Evolutionary conservation across 805 yeast species (phyloP), one percentile per base, ranked within the genome.

Genomic region (Alloascoidea hylecoeti): DNA sequence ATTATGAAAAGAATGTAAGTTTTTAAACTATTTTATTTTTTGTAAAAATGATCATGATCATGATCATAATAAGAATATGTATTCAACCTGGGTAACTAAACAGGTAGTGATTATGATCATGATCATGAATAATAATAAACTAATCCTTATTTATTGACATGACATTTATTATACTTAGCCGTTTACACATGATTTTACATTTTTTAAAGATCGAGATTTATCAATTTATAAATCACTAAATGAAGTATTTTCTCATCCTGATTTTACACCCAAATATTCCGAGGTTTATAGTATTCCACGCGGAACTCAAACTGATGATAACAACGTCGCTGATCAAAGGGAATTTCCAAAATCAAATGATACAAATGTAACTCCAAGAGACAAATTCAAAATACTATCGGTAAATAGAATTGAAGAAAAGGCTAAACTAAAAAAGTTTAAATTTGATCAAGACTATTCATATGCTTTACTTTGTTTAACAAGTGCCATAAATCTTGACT

Each of bases 151-250:
- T n/a, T n/a, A n/a, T n/a, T n/a, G n/a, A n/a, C n/a, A n/a, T n/a
- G n/a, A n/a, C n/a, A n/a, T n/a, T n/a, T n/a, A n/a, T n/a, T n/a
- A n/a, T n/a, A n/a, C n/a, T n/a, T n/a, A 23, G 30, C 30, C 9
- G n/a, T 23, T 23, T n/a, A 23, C 30, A 9, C 13, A 9, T 23
- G 9, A 9, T 9, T 23, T 23, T n/a, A 9, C n/a, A 9, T 23
- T 23, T 23, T 23, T 28, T n/a, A 35, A 15, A 15, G 41, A 5
- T 37, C 37, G 15, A 35, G 23, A 28, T 42, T 35, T 27, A 42
- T 35, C 3, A 35, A 35, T 18, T 39, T 16, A 15, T 17, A 17
- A 3, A n/a, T 17, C 3, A 5, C 13, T 35, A 23, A 4, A 12
- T 16, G 16, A 1, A 14, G 14, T 12, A 15, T 30, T 17, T 36